Base-by-base conservation (phyloP, 768 basidiomycete species). In the Dioszegia hungarica region DNA sequence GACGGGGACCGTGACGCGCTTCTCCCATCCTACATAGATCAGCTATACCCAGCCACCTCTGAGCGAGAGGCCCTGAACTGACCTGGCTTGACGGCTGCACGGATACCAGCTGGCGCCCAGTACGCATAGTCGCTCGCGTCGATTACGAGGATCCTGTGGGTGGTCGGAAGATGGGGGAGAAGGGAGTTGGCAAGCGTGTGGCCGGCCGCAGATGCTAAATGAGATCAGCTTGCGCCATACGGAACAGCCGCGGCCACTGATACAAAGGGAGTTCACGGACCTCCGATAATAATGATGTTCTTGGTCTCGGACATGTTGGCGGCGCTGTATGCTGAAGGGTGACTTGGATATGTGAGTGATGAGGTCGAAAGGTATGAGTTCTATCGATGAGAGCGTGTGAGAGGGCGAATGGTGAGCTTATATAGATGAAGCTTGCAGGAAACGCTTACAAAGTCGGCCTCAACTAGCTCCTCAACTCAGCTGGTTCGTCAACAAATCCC, bases 281-380 rank as follows among this genome's bases (percentile, higher is more conserved):
- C 73, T 17, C 74, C 74, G 29, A 75, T 60, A 56, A 74, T 70
- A 25, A 75, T 62, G 47, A 75, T 65, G 60, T 75, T 75, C 59
- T 71, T 60, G 39, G 40, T 46, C 8, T 68, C 55, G 5, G 62
- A 59, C 67, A 66, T 66, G 44, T 33, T 47, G 10, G 44, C 24
- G 49, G 10, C 12, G 47, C 29, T 49, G 33, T 34, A 36, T 19
- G 31, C 3, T 22, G 14, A 6, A 47, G 46, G 15, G 11, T 29
- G 5, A 10, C 8, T 5, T 31, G 31, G 33, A 25, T 15, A 31
- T 6, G 31, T 8, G 10, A 6, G 17, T 9, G 20, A 10, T 9
- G 11, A 6, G 46, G 19, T 41, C 19, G 20, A 12, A 41, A 8
- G n/a, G n/a, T n/a, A n/a, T n/a, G n/a, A n/a, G n/a, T n/a, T n/a